A percentile compares a stretch with the other conserved stretches of the same genome.
These are phyloP conservation scores for Immersiporthe knoxdaviesiana DNA, from an alignment of 2,329 filamentous ascomycete genomes.

Conservation along the genomic window DNA sequence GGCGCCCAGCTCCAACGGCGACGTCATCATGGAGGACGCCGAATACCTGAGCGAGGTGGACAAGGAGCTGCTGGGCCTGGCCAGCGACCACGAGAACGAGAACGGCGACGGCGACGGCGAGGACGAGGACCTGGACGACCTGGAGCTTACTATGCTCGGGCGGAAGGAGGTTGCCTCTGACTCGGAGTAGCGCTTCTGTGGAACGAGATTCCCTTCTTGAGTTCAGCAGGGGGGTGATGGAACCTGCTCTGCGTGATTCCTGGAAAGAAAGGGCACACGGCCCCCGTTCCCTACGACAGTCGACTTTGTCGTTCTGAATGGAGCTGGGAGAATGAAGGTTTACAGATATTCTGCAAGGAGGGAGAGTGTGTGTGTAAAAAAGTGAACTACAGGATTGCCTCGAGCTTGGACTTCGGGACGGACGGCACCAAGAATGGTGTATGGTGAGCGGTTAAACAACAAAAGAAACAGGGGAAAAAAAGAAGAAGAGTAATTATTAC, in stretches of 20 bases:
- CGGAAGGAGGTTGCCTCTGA: slow-evolving; percentile 39
- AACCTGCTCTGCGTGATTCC: background rate
- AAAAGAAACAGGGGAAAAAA: no score
- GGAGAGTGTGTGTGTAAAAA: background rate
- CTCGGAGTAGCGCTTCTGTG: slow-evolving; percentile 34
- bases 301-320: background rate
- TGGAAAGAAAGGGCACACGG: background rate
- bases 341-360: background rate
- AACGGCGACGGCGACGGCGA: slow-evolving; percentile 52
- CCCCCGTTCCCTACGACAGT: no score
- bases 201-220: background rate
- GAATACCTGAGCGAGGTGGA: slow-evolving; percentile 58
- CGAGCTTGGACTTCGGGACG: background rate
- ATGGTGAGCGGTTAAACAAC: background rate
- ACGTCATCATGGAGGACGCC: slow-evolving; percentile 49
- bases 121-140: slow-evolving; percentile 50
- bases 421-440: background rate
- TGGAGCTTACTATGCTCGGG: slow-evolving; percentile 42
- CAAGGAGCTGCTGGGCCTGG: slow-evolving; percentile 54
- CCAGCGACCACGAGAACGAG: slow-evolving; percentile 47
- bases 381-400: background rate
- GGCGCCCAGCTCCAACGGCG: slow-evolving; percentile 41
- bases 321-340: background rate
- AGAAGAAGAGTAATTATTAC: background rate
- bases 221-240: background rate